Evolutionary conservation across 2,329 filamentous ascomycete genomes (phyloP).

Genomic region (Cryphonectria nitschkei): DNA sequence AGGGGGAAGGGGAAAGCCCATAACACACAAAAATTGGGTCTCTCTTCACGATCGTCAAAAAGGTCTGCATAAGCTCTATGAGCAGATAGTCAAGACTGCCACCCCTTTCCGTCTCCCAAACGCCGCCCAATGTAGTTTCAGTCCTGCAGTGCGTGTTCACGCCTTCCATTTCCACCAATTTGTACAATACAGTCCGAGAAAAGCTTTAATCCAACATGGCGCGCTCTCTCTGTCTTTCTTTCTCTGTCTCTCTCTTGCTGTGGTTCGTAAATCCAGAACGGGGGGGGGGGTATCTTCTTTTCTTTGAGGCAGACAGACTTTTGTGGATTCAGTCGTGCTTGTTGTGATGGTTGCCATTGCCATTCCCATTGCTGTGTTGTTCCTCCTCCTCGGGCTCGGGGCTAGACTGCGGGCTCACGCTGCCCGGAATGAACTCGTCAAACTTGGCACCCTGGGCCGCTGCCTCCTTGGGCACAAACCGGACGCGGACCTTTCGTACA

Average conservation of each 20-base stretch:
- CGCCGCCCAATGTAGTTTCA: conserved; percentile 28
- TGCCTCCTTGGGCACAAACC: conserved; percentile 75
- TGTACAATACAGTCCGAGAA: conserved; percentile 11
- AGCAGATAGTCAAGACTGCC: conserved; percentile 15
- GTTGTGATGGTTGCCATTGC: conserved; percentile 35
- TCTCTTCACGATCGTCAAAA: conserved; percentile 12
- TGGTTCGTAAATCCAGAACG: neutral
- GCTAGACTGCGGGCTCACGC: conserved; percentile 59
- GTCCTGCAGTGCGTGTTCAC: conserved; percentile 20
- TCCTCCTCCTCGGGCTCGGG: conserved; percentile 63
- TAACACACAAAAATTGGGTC: neutral
- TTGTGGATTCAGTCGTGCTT: conserved; percentile 27
- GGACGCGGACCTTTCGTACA: conserved; percentile 79
- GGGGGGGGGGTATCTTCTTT: neutral
- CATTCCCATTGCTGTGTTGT: conserved; percentile 45
- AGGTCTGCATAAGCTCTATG: conserved; percentile 4
- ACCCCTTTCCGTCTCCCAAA: conserved; percentile 23
- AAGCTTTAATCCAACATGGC: conserved; percentile 2
- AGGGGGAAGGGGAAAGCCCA: neutral
- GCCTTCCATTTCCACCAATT: conserved; percentile 8
- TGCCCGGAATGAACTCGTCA: conserved; percentile 77
- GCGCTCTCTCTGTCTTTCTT: neutral
- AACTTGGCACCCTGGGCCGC: conserved; percentile 59
- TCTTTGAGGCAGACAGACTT: neutral
- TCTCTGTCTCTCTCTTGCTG: neutral